Percentiles rank a stretch among this genome's conserved stretches.
Evolutionary conservation across 1,284 basidiomycete genomes (phyloP).

Genomic region (Sparassis latifolia): DNA sequence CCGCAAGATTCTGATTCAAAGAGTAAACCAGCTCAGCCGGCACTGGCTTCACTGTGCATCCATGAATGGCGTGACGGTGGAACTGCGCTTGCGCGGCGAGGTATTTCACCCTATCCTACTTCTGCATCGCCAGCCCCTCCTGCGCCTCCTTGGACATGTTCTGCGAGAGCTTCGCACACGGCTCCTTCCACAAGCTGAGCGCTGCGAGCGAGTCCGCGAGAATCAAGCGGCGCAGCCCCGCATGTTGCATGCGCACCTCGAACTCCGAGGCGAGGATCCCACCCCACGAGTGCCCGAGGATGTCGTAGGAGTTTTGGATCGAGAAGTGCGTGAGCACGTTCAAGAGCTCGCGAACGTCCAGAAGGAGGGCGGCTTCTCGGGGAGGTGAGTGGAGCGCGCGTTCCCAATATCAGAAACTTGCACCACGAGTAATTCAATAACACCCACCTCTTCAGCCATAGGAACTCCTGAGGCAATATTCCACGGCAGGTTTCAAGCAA

Average conservation of each 20-base stretch:
- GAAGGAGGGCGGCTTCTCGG: conserved; percentile 24
- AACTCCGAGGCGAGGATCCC: conserved; percentile 23
- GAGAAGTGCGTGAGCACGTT: conserved; percentile 24
- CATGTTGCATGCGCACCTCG: conserved; percentile 16
- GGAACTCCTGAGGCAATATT: too few relatives aligned
- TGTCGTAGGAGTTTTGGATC: conserved; percentile 20
- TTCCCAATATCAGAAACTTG: conserved; percentile 22
- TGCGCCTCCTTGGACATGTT: conserved; percentile 21
- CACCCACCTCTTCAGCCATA: too few relatives aligned
- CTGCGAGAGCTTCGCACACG: conserved; percentile 11
- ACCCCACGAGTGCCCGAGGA: conserved; percentile 32
- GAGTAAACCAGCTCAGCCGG: conserved; percentile 13
- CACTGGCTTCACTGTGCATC: conserved; percentile 17
- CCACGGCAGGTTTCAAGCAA: too few relatives aligned
- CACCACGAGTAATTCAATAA: too few relatives aligned
- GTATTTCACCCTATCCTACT: conserved; percentile 20
- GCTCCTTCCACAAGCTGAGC: conserved; percentile 20
- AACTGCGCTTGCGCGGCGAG: conserved; percentile 18
- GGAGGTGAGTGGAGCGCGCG: conserved; percentile 25
- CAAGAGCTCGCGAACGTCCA: conserved; percentile 27
- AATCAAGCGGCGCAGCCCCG: conserved; percentile 24
- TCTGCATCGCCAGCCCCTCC: conserved; percentile 17
- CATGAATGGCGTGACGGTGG: conserved; percentile 13
- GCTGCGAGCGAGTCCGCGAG: conserved; percentile 22
- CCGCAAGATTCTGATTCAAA: conserved; percentile 5